Evolutionary conservation across 2,329 filamentous ascomycete genomes (phyloP), one percentile per base, ranked within the genome.

Genomic region (Stemphylium vesicarium): DNA sequence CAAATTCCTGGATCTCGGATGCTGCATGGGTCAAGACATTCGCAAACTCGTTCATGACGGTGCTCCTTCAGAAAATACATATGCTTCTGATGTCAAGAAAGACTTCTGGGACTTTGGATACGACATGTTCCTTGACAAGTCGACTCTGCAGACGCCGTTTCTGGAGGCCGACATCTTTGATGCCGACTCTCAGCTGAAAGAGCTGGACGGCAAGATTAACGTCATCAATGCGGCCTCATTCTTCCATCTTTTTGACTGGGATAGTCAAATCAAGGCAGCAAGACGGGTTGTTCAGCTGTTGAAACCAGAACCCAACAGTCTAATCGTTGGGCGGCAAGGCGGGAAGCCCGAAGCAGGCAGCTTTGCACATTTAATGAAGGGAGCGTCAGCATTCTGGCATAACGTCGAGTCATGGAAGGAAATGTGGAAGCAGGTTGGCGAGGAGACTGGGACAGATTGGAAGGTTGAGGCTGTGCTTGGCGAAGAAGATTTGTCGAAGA

Each of bases 71-170:
- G 63, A 70, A 35, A 77, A 78, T 29, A 72, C 76, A 1, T 72
- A 70, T 41, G 80, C 78, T 22, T 68, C 72, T 6, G 80, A 82
- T 55, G 56, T 81, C 24, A 63, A 69, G 40, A 50, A 60, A 8
- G 56, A 64, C 2, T 84, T 88, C 61, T 78, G 86, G 60, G 78
- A 84, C 15, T 73, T 84, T 15, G 85, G 85, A 16, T 85, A 73
- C 50, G 66, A 74, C 11, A 53, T 77, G 29, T 77, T 77, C 52
- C 59, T 63, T 4, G 75, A 77, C 60, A 65, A 65, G 39, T 60
- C 72, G 3, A 77, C 56, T 18, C 68, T 86, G 10, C 78, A 76
- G 29, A 79, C 78, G 1, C 77, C 74, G 1, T 85, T 86, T 61
- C 76, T 87, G 35, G 67, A 79, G 3, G 84, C 81, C 16, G 81